Conservation (phyloP, 2,329 filamentous ascomycete species). For the Colletotrichum kahawae region DNA sequence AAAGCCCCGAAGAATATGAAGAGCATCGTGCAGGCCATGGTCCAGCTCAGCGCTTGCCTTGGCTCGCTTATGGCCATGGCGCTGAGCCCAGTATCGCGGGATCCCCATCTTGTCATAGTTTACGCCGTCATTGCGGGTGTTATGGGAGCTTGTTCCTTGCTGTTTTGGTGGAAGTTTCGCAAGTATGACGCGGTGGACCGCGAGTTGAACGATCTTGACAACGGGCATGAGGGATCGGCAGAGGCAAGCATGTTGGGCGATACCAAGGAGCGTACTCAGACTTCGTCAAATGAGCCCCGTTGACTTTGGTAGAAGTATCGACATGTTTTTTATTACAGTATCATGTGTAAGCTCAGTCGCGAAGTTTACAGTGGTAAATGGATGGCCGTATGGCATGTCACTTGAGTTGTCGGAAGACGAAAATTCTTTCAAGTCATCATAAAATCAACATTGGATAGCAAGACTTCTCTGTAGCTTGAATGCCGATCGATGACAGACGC, state of each 20-base stretch:
- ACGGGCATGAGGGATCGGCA: background rate
- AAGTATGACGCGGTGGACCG: background rate
- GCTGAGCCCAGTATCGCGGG: background rate
- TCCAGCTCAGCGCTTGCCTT: slow-evolving; percentile 24
- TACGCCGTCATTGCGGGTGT: background rate
- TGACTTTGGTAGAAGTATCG: background rate
- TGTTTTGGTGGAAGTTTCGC: background rate
- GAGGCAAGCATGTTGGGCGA: background rate
- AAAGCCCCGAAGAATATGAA: slow-evolving; percentile 45
- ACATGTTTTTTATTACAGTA: too few relatives aligned
- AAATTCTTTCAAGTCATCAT: background rate
- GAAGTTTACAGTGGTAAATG: too few relatives aligned
- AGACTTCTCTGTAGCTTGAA: background rate
- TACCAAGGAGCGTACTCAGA: background rate
- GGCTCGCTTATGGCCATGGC: background rate
- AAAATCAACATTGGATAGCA: background rate
- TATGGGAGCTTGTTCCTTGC: background rate
- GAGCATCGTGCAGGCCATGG: slow-evolving; percentile 33
- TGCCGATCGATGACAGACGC: background rate
- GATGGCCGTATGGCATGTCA: too few relatives aligned
- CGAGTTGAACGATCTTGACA: background rate
- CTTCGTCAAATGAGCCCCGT: background rate
- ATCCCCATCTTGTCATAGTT: background rate
- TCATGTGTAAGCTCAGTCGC: too few relatives aligned
- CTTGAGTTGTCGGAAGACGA: background rate